Conservation (phyloP, 148 eudicot species). For the Rhododendron simsii region DNA sequence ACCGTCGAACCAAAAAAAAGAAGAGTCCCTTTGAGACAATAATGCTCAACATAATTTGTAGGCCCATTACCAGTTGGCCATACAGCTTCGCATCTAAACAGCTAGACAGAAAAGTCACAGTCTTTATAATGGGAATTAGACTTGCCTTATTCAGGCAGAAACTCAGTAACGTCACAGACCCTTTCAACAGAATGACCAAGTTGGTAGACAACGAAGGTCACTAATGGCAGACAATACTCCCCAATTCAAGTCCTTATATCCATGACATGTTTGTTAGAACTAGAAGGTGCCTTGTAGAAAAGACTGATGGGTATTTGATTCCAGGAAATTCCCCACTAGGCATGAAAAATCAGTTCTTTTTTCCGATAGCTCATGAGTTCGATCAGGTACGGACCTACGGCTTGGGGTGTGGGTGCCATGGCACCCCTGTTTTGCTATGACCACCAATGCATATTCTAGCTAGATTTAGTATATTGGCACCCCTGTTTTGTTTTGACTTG, state of each 20-base stretch:
- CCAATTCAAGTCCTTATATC: background rate
- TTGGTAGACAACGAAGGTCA: slow-evolving; percentile 1
- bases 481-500: background rate
- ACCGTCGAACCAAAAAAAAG: no score
- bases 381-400: background rate
- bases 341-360: background rate
- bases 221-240: slow-evolving; percentile 10
- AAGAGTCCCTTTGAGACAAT: background rate
- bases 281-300: background rate
- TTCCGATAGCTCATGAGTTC: background rate
- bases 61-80: background rate
- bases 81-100: background rate
- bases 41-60: background rate
- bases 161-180: background rate
- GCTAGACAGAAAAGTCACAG: background rate
- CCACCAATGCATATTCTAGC: background rate
- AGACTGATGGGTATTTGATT: background rate
- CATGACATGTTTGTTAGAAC: slow-evolving; percentile 9
- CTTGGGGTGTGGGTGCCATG: background rate
- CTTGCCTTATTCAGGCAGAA: background rate
- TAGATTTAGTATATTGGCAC: background rate
- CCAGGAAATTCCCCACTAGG: background rate
- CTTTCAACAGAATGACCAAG: background rate
- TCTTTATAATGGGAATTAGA: background rate
- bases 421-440: background rate